These are phyloP conservation scores for Dissophora ornata DNA, from an alignment of 192 early-diverging fungal species.

Conservation along the genomic window DNA sequence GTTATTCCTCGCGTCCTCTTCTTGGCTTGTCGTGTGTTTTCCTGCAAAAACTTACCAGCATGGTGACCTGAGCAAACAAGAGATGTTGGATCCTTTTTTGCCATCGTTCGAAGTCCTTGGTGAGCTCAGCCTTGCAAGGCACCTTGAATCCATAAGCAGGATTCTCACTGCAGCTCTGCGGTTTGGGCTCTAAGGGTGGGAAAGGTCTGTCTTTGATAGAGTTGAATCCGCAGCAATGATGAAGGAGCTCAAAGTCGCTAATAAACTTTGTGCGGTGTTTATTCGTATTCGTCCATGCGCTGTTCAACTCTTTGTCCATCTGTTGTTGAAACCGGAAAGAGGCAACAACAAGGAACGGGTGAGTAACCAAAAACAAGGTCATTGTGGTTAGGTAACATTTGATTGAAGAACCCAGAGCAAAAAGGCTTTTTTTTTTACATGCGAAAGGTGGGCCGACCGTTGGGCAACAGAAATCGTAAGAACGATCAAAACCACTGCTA, in stretches of 20 bases:
- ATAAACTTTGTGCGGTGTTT: conserved; percentile 2
- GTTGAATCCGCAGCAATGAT: conserved; percentile 26
- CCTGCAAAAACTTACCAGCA: conserved; percentile 12
- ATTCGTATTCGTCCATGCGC: conserved; percentile 4
- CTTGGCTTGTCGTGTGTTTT: neutral
- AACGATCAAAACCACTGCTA: neutral
- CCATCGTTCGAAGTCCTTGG: conserved; percentile 29
- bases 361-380: too few relatives aligned
- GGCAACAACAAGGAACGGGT: neutral
- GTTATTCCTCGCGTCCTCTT: neutral
- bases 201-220: conserved; percentile 5
- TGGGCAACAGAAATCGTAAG: conserved; percentile 5
- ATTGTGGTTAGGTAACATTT: neutral
- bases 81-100: conserved; percentile 19
- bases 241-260: conserved; percentile 31
- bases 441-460: conserved; percentile 21
- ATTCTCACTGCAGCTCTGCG: neutral
- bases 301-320: conserved; percentile 22
- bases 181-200: neutral
- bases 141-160: conserved; percentile 3
- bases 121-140: conserved; percentile 24
- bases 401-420: neutral
- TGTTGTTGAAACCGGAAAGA: neutral
- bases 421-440: neutral
- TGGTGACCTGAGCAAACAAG: conserved; percentile 10